Conservation (phyloP, 176 grass and related monocot species). For the Aegilops longissima region DNA sequence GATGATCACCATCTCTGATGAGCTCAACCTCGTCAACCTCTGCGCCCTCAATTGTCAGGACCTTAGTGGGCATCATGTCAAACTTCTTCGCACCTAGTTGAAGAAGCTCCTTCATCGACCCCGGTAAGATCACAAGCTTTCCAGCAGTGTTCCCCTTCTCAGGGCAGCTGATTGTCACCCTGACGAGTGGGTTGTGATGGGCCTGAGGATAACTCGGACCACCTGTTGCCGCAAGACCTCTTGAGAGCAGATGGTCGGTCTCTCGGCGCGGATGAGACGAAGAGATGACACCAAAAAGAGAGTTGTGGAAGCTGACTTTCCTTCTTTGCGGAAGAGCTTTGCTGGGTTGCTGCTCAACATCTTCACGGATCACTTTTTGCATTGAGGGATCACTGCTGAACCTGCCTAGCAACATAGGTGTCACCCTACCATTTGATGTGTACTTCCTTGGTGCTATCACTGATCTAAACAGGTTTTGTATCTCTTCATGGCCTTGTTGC, state of each 20-base stretch:
- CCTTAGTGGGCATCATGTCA: conserved; percentile 42
- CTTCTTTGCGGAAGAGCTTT: conserved; percentile 31
- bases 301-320: conserved; percentile 80
- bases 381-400: conserved; percentile 70
- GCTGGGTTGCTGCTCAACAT: background rate
- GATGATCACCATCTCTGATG: conserved; percentile 82
- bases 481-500: conserved; percentile 82
- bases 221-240: conserved; percentile 3
- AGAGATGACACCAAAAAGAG: conserved; percentile 72
- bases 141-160: conserved; percentile 41
- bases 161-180: conserved; percentile 76
- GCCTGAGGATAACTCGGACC: background rate
- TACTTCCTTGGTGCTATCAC: background rate
- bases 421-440: background rate
- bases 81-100: conserved; percentile 66
- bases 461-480: conserved; percentile 58
- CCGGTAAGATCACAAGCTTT: conserved; percentile 73
- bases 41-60: conserved; percentile 61
- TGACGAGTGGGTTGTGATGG: conserved; percentile 1
- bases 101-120: conserved; percentile 65
- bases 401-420: conserved; percentile 38
- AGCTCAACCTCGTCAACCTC: conserved; percentile 81
- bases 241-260: conserved; percentile 8
- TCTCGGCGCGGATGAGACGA: conserved; percentile 37
- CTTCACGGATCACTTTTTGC: conserved; percentile 28